Conservation (phyloP, 2,329 filamentous ascomycete genomes). For the Parafenestella ontariensis region DNA sequence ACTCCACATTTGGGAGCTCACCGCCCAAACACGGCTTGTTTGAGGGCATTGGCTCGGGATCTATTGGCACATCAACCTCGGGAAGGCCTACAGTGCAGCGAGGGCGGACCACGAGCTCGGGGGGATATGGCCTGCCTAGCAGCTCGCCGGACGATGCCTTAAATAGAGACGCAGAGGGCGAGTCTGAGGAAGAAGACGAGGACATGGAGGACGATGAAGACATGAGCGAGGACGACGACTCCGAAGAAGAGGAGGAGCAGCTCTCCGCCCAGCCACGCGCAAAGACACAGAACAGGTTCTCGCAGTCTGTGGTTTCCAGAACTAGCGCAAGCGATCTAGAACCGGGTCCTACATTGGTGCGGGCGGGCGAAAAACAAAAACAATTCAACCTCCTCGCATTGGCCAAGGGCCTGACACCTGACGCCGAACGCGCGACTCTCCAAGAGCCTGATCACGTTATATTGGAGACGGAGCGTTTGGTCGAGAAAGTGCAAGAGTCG, state of each 20-base stretch:
- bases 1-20: slow-evolving; percentile 38
- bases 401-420: slow-evolving; percentile 71
- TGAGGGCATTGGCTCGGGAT: slow-evolving; percentile 36
- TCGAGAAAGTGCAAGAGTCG: slow-evolving; percentile 54
- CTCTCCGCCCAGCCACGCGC: slow-evolving; percentile 52
- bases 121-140: slow-evolving; percentile 44
- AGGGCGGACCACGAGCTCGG: slow-evolving; percentile 32
- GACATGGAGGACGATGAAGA: slow-evolving; percentile 39
- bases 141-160: slow-evolving; percentile 35
- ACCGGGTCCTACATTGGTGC: slow-evolving; percentile 32
- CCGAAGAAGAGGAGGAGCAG: slow-evolving; percentile 46
- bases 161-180: slow-evolving; percentile 43
- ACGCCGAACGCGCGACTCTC: slow-evolving; percentile 64
- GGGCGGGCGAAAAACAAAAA: slow-evolving; percentile 48
- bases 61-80: slow-evolving; percentile 36
- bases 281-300: slow-evolving; percentile 30
- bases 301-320: slow-evolving; percentile 45
- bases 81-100: slow-evolving; percentile 38
- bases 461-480: slow-evolving; percentile 74
- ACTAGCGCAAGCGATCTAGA: slow-evolving; percentile 43
- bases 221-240: slow-evolving; percentile 45
- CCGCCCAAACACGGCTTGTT: slow-evolving; percentile 40
- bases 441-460: slow-evolving; percentile 76
- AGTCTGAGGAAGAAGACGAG: slow-evolving; percentile 44
- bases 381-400: slow-evolving; percentile 73